Evolutionary conservation across 2,329 filamentous ascomycete species (phyloP).

Genomic region (Apiospora marii): DNA sequence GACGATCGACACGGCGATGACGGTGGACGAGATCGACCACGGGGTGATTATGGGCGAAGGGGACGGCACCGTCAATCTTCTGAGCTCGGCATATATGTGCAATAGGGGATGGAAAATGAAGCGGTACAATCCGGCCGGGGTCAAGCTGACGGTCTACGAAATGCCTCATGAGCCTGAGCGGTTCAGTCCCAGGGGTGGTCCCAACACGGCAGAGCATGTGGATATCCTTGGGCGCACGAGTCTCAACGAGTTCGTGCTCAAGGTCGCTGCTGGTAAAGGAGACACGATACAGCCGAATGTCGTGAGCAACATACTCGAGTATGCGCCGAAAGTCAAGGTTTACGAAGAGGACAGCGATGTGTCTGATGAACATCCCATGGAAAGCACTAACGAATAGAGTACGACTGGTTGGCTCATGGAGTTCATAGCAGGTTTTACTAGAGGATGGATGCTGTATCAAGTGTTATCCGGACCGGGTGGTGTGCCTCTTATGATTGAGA

Average conservation of each 20-base stretch:
- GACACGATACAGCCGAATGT: constrained; percentile 80
- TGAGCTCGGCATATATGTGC: constrained; percentile 96
- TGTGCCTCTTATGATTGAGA: not conserved
- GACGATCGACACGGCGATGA: constrained; percentile 73
- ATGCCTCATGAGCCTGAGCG: constrained; percentile 97
- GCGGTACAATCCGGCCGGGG: constrained; percentile 87
- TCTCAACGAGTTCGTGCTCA: constrained; percentile 88
- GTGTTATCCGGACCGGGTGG: not conserved
- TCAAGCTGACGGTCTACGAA: constrained; percentile 85
- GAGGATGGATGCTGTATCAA: not conserved
- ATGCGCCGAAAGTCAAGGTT: constrained; percentile 84
- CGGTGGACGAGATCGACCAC: constrained; percentile 72
- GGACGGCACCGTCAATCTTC: constrained; percentile 92
- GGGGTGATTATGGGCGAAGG: constrained; percentile 96
- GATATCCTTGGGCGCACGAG: constrained; percentile 91
- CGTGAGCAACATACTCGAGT: constrained; percentile 81
- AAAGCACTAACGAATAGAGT: not conserved
- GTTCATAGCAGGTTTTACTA: not conserved
- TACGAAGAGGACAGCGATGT: constrained; percentile 65
- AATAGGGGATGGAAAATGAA: constrained; percentile 93
- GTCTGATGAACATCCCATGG: not conserved
- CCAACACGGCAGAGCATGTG: constrained; percentile 86
- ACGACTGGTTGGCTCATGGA: not conserved
- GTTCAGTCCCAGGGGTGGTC: constrained; percentile 81
- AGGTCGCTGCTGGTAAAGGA: constrained; percentile 85